Conservation (phyloP, 169 alveolate species). For the Cryptosporidium tyzzeri region DNA sequence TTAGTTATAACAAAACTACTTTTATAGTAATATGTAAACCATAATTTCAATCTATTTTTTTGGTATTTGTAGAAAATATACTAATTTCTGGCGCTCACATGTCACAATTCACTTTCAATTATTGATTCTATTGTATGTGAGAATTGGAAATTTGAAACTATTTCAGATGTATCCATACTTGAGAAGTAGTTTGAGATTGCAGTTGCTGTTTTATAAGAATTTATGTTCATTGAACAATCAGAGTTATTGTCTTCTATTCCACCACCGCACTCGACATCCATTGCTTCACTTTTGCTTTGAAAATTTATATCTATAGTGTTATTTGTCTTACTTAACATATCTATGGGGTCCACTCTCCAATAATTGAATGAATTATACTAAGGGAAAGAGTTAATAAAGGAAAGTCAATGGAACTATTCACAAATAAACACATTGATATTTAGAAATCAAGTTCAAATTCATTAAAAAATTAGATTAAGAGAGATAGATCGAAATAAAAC, state of each 20-base stretch:
- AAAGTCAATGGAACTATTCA: background rate
- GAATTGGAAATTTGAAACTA: slow-evolving; percentile 45
- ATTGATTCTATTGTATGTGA: slow-evolving; percentile 63
- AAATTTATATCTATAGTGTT: background rate
- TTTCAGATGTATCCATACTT: slow-evolving; percentile 65
- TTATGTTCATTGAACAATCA: slow-evolving; percentile 20
- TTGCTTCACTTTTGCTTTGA: background rate
- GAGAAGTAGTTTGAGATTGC: slow-evolving; percentile 55
- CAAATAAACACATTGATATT: slow-evolving; percentile 10
- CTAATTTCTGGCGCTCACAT: background rate
- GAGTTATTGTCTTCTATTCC: slow-evolving; percentile 39
- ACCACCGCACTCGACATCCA: background rate
- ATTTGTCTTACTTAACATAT: slow-evolving; percentile 14
- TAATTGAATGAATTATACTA: slow-evolving; percentile 70
- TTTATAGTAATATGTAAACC: slow-evolving; percentile 20
- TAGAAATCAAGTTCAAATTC: slow-evolving; percentile 25
- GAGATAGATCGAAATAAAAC: slow-evolving; percentile 41
- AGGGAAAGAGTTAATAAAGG: slow-evolving; percentile 16
- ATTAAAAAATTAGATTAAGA: slow-evolving; percentile 31
- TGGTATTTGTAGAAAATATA: background rate
- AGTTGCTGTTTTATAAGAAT: slow-evolving; percentile 44
- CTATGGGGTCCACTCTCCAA: slow-evolving; percentile 65
- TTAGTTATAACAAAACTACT: slow-evolving; percentile 3
- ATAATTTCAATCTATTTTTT: background rate
- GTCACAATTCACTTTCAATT: slow-evolving; percentile 49